Conservation (phyloP, 1,284 basidiomycete genomes). For the Tilletia walkeri region DNA sequence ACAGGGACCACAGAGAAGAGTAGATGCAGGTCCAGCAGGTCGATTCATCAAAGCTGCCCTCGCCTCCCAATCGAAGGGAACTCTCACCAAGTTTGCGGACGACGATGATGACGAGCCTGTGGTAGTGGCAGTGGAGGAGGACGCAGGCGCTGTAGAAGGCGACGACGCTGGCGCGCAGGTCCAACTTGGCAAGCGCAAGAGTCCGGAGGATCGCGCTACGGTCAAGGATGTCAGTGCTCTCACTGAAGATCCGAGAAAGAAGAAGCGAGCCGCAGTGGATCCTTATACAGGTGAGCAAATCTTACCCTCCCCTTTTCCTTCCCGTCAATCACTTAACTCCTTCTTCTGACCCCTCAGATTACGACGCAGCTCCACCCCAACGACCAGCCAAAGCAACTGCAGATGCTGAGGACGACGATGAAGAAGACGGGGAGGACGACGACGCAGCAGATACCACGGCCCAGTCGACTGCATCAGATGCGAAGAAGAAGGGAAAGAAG, state of each 20-base stretch:
- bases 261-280: conserved; percentile 2
- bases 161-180: not conserved
- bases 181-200: conserved; percentile 2
- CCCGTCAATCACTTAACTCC: not conserved
- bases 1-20: not conserved
- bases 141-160: not conserved
- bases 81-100: not conserved
- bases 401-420: not conserved
- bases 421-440: not conserved
- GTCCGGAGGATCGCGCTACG: not conserved
- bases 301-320: not conserved
- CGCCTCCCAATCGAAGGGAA: conserved; percentile 1
- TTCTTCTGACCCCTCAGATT: not conserved
- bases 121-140: not conserved
- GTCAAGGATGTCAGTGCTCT: not conserved
- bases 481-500: conserved; percentile 1
- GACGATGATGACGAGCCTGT: not conserved
- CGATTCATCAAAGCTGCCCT: conserved; percentile 7
- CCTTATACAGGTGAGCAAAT: conserved; percentile 8
- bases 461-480: not conserved
- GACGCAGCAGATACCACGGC: not conserved
- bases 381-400: not conserved
- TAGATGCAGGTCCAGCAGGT: not conserved
- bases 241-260: not conserved
- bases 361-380: not conserved